These are phyloP conservation scores for Oehlia diaphana DNA, from an alignment of 192 early-diverging fungal species.

Conservation along the genomic window DNA sequence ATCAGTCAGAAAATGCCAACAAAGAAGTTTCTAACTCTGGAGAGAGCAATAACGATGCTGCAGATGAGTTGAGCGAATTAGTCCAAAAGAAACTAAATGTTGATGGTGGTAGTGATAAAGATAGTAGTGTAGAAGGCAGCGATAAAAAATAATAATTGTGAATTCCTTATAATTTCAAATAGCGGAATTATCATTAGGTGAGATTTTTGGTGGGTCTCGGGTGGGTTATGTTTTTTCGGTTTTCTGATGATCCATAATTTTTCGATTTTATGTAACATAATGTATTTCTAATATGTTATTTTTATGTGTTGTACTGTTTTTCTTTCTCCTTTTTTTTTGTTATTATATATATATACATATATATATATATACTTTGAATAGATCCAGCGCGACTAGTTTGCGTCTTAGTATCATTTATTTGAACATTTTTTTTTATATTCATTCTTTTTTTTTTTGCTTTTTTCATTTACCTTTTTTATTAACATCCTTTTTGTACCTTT, in stretches of 20 bases:
- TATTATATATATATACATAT: too few relatives aligned
- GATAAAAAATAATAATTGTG: conserved; percentile 16
- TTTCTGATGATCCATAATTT: neutral
- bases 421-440: neutral
- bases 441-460: too few relatives aligned
- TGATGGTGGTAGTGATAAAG: conserved; percentile 7
- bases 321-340: too few relatives aligned
- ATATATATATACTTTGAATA: neutral
- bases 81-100: conserved; percentile 25
- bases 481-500: too few relatives aligned
- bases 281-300: neutral
- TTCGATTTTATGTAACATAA: neutral
- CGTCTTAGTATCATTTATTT: neutral
- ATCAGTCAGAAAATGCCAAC: neutral
- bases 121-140: neutral
- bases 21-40: conserved; percentile 3
- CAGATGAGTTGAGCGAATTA: conserved; percentile 25
- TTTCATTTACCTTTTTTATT: too few relatives aligned
- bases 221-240: neutral
- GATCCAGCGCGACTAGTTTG: neutral
- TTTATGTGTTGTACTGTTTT: too few relatives aligned
- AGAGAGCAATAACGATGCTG: neutral
- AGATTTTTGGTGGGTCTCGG: neutral
- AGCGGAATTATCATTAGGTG: neutral
- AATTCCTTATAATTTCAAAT: neutral